Evolutionary conservation across 148 eudicot species (phyloP).

Genomic region (Spergularia bocconei): DNA sequence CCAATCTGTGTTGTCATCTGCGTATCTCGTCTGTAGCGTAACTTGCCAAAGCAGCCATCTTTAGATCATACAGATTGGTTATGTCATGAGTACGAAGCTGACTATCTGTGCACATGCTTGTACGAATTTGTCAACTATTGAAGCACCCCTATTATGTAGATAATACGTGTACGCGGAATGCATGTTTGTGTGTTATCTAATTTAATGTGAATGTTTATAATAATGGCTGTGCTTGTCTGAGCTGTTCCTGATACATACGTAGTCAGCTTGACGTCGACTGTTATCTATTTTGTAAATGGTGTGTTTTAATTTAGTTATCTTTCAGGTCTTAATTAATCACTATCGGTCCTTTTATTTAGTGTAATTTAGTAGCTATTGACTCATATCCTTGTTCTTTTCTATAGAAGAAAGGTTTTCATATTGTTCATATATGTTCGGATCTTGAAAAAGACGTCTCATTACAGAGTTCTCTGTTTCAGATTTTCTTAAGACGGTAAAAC

Average conservation of each 20-base stretch:
- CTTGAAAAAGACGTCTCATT: neutral
- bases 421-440: neutral
- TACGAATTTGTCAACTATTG: neutral
- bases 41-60: too few relatives aligned
- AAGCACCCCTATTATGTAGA: neutral
- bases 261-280: constrained; percentile 5
- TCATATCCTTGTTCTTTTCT: neutral
- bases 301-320: neutral
- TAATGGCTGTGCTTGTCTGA: constrained; percentile 19
- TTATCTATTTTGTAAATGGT: neutral
- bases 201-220: neutral
- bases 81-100: neutral
- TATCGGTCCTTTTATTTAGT: neutral
- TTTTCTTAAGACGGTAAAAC: constrained; percentile 14
- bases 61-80: neutral
- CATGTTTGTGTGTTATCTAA: neutral
- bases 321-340: neutral
- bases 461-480: neutral
- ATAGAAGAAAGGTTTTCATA: neutral
- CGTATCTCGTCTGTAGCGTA: neutral
- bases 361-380: constrained; percentile 12
- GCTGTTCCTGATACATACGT: neutral
- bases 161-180: constrained; percentile 3
- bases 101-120: neutral
- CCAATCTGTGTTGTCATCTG: neutral